phyloP scores from a whole-genome alignment of 441 rosid species.

The Raphanus hybrid region DNA sequence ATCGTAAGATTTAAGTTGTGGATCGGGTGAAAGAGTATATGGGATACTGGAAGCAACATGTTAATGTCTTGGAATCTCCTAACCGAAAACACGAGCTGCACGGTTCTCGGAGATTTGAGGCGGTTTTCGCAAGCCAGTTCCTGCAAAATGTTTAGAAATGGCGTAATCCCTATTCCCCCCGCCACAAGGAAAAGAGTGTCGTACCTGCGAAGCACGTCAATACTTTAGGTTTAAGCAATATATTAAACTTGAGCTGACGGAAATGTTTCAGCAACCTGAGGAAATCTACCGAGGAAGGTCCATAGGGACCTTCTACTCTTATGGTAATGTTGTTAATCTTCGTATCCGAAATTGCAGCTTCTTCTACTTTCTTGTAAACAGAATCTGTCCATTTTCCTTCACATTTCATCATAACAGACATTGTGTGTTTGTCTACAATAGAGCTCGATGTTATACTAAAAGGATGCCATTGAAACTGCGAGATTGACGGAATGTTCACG shows the following conservation, averaged over 20 bases:
- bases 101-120: conserved; percentile 48
- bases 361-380: conserved; percentile 54
- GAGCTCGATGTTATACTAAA: conserved; percentile 85
- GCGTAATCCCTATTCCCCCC: conserved; percentile 86
- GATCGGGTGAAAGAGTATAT: conserved; percentile 50
- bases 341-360: conserved; percentile 42
- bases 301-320: conserved; percentile 88
- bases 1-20: conserved; percentile 54
- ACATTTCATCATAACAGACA: conserved; percentile 69
- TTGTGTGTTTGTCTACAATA: conserved; percentile 47
- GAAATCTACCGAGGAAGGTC: conserved; percentile 67
- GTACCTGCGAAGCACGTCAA: conserved; percentile 50
- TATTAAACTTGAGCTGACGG: background rate
- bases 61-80: conserved; percentile 64
- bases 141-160: conserved; percentile 76
- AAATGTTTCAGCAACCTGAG: conserved; percentile 53
- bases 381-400: conserved; percentile 69
- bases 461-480: conserved; percentile 80
- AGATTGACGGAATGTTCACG: conserved; percentile 68
- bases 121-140: conserved; percentile 55
- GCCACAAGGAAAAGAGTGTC: conserved; percentile 75
- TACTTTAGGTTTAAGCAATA: background rate
- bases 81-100: conserved; percentile 62
- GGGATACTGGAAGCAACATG: conserved; percentile 60
- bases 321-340: conserved; percentile 48